Evolutionary conservation across 2,329 filamentous ascomycete genomes (phyloP).

Genomic region (Aspergillus aculeatinus): DNA sequence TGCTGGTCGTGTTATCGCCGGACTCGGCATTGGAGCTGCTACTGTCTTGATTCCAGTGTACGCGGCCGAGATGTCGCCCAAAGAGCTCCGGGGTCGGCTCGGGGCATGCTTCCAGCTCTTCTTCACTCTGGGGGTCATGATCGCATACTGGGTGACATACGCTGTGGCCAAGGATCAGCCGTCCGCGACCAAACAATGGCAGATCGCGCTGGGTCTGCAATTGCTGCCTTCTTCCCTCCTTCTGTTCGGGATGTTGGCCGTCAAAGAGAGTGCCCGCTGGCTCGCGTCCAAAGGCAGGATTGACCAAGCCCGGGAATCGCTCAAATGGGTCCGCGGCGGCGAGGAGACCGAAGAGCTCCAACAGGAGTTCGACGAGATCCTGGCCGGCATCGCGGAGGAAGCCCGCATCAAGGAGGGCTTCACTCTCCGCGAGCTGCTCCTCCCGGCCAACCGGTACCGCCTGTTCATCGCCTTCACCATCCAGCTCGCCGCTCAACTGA

Average conservation of each 20-base stretch:
- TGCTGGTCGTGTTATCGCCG: conserved; percentile 47
- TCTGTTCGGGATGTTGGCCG: conserved; percentile 50
- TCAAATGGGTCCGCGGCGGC: conserved; percentile 56
- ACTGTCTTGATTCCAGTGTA: conserved; percentile 45
- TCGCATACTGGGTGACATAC: conserved; percentile 51
- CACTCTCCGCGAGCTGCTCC: conserved; percentile 48
- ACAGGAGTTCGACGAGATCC: conserved; percentile 38
- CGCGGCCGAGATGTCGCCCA: conserved; percentile 44
- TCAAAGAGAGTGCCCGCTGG: conserved; percentile 51
- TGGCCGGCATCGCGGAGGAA: conserved; percentile 51
- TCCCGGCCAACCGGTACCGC: conserved; percentile 50
- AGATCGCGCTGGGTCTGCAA: conserved; percentile 49
- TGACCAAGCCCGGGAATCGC: conserved; percentile 49
- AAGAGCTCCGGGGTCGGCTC: conserved; percentile 42
- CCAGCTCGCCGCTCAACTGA: conserved; percentile 51
- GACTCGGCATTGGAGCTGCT: conserved; percentile 48
- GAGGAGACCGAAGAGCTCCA: conserved; percentile 36
- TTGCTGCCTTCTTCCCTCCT: conserved; percentile 50
- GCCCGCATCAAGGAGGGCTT: conserved; percentile 46
- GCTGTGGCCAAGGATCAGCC: conserved; percentile 44
- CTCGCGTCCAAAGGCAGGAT: conserved; percentile 47
- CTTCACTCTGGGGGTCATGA: conserved; percentile 39
- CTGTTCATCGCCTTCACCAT: conserved; percentile 52
- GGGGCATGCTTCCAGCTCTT: conserved; percentile 42
- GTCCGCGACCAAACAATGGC: conserved; percentile 49